Conservation (phyloP, 805 yeast species). For the Metschnikowia sp. region DNA sequence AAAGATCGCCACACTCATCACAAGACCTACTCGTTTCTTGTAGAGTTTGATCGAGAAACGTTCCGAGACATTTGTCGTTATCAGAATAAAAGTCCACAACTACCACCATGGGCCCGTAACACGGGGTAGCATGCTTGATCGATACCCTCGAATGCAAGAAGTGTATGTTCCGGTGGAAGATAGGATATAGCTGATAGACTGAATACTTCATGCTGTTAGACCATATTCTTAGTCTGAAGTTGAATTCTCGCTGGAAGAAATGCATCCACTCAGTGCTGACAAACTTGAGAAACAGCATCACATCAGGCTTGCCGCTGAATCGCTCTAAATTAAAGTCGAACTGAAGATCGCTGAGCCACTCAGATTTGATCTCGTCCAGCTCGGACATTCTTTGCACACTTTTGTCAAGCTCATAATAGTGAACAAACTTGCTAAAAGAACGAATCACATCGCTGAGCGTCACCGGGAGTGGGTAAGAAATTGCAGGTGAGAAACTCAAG, state of each 20-base stretch:
- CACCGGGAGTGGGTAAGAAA: conserved; percentile 67
- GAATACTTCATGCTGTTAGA: conserved; percentile 34
- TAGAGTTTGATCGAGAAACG: conserved; percentile 77
- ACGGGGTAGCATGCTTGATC: conserved; percentile 81
- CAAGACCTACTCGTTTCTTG: conserved; percentile 65
- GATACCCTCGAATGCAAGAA: conserved; percentile 81
- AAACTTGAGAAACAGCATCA: conserved; percentile 35
- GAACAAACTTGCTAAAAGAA: conserved; percentile 40
- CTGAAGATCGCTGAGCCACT: conserved; percentile 25
- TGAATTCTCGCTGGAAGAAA: conserved; percentile 50
- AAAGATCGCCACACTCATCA: conserved; percentile 71
- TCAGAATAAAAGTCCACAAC: conserved; percentile 87
- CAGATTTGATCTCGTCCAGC: conserved; percentile 25
- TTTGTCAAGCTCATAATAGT: conserved; percentile 19
- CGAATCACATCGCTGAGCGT: conserved; percentile 53
- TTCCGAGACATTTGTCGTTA: conserved; percentile 86
- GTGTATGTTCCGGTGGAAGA: conserved; percentile 71
- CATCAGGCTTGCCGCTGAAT: conserved; percentile 32
- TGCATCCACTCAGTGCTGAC: conserved; percentile 35
- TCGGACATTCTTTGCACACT: conserved; percentile 21
- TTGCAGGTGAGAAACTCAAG: conserved; percentile 83
- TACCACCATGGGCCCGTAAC: conserved; percentile 85
- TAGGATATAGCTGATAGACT: conserved; percentile 40
- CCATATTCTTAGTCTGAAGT: conserved; percentile 47
- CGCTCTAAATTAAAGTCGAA: conserved; percentile 23